Evolutionary conservation across 2,329 filamentous ascomycete species (phyloP).

Genomic region (Endoconidiophora laricicola): DNA sequence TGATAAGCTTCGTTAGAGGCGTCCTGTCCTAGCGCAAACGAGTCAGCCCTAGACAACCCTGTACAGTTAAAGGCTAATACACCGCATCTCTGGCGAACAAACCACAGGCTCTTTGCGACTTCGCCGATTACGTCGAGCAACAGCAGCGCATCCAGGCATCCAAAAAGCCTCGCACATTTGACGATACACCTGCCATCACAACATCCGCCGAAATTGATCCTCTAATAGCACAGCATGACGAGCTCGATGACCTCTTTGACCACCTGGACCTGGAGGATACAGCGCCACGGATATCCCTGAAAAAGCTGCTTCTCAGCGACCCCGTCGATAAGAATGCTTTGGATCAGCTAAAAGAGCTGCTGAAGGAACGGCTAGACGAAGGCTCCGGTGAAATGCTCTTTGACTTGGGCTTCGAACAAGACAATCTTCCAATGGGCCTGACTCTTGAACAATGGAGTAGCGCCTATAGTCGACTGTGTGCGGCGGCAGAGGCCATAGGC

Average conservation of each 20-base stretch:
- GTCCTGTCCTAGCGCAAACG: too few relatives aligned
- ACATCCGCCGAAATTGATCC: constrained; percentile 20
- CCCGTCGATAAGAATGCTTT: constrained; percentile 37
- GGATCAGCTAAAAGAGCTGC: constrained; percentile 43
- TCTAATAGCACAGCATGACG: constrained; percentile 49
- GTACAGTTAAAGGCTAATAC: neutral
- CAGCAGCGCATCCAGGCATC: constrained; percentile 60
- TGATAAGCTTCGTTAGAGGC: neutral
- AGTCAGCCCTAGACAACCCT: neutral
- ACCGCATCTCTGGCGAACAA: neutral
- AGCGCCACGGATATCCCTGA: constrained; percentile 49
- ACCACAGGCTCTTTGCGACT: constrained; percentile 65
- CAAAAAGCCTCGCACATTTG: constrained; percentile 20
- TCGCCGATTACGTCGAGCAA: constrained; percentile 92
- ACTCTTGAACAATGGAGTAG: constrained; percentile 56
- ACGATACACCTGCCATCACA: constrained; percentile 14
- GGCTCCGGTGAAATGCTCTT: constrained; percentile 82
- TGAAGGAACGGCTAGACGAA: constrained; percentile 58
- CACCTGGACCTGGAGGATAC: constrained; percentile 58
- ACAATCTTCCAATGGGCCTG: constrained; percentile 69
- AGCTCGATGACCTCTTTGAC: constrained; percentile 83
- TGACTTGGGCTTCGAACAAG: constrained; percentile 82
- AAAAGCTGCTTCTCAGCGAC: constrained; percentile 52
- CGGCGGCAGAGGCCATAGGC: constrained; percentile 44
- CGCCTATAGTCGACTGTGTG: constrained; percentile 48